Percentiles rank a stretch among this genome's conserved stretches.
phyloP scores from a whole-genome alignment of 2,329 filamentous ascomycete species.

The Alternaria consortialis region DNA sequence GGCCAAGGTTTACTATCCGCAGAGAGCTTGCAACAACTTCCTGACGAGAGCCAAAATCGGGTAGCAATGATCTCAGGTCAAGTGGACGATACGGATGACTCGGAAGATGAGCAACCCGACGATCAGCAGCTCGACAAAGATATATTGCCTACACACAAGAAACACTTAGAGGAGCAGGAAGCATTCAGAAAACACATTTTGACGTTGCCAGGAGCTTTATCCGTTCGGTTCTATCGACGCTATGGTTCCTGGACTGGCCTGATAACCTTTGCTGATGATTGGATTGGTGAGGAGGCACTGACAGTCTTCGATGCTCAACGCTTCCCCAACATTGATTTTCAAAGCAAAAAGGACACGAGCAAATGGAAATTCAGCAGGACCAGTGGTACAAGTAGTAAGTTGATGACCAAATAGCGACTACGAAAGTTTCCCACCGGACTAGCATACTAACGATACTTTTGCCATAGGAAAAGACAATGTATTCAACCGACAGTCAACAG shows the following conservation, averaged over 20 bases:
- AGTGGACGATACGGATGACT: not conserved
- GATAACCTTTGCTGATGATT: slow-evolving; percentile 27
- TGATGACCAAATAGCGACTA: not conserved
- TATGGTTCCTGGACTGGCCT: slow-evolving; percentile 35
- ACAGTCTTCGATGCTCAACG: slow-evolving; percentile 23
- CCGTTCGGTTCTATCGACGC: slow-evolving; percentile 31
- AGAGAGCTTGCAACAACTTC: slow-evolving; percentile 36
- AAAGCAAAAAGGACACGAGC: slow-evolving; percentile 21
- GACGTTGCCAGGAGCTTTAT: slow-evolving; percentile 28
- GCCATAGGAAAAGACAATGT: slow-evolving; percentile 1
- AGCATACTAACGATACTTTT: not conserved
- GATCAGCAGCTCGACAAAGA: slow-evolving; percentile 4
- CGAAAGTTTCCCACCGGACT: not conserved
- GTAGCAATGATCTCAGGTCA: slow-evolving; percentile 27
- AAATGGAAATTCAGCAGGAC: slow-evolving; percentile 27
- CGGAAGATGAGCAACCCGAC: not conserved
- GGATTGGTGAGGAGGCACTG: slow-evolving; percentile 24
- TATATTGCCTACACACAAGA: slow-evolving; percentile 18
- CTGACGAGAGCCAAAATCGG: slow-evolving; percentile 34
- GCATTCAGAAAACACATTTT: slow-evolving; percentile 29
- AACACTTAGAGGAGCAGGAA: slow-evolving; percentile 26
- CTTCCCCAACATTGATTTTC: slow-evolving; percentile 28
- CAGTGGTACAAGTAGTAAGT: slow-evolving; percentile 1
- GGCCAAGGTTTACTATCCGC: slow-evolving; percentile 25
- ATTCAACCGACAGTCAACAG: not conserved